These are phyloP conservation scores for Jaminaea rosea DNA, from an alignment of 1,284 basidiomycete species.

Conservation along the genomic window DNA sequence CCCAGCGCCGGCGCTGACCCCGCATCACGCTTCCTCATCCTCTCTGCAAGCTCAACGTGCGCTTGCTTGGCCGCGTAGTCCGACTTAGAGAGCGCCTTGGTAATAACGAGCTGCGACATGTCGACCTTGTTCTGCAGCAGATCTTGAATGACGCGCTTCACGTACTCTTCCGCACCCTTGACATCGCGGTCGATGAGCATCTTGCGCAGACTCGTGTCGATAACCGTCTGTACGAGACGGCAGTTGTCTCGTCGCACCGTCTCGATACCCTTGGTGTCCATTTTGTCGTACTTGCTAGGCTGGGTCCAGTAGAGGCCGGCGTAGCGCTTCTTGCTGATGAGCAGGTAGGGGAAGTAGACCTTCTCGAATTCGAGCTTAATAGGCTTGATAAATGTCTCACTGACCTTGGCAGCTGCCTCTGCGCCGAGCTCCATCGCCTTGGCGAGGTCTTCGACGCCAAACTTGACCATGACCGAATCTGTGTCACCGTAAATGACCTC, in stretches of 20 bases:
- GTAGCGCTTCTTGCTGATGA: slow-evolving; percentile 47
- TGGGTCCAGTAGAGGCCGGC: slow-evolving; percentile 46
- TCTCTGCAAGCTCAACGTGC: slow-evolving; percentile 41
- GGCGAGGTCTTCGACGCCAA: slow-evolving; percentile 35
- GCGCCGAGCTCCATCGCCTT: slow-evolving; percentile 55
- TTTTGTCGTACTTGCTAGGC: slow-evolving; percentile 43
- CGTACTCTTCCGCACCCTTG: slow-evolving; percentile 41
- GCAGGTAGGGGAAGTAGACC: slow-evolving; percentile 45
- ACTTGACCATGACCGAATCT: slow-evolving; percentile 47
- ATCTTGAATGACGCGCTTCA: slow-evolving; percentile 44
- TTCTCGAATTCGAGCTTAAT: slow-evolving; percentile 48
- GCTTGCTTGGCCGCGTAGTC: slow-evolving; percentile 46
- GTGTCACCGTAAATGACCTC: slow-evolving; percentile 46
- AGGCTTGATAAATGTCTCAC: slow-evolving; percentile 37
- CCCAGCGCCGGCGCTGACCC: slow-evolving; percentile 44
- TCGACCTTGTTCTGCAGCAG: slow-evolving; percentile 47
- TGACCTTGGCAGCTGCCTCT: slow-evolving; percentile 85
- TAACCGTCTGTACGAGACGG: slow-evolving; percentile 45
- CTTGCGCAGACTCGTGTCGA: slow-evolving; percentile 45
- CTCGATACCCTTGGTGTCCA: slow-evolving; percentile 48
- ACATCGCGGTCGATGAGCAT: slow-evolving; percentile 48
- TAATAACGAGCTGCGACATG: slow-evolving; percentile 46
- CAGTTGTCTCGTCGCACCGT: slow-evolving; percentile 47
- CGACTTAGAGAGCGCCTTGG: slow-evolving; percentile 43
- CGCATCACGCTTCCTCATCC: slow-evolving; percentile 45